Percentiles rank a stretch among this genome's conserved stretches.
phyloP scores from a whole-genome alignment of 345 rosid species.

The Noccaea bulbosa region DNA sequence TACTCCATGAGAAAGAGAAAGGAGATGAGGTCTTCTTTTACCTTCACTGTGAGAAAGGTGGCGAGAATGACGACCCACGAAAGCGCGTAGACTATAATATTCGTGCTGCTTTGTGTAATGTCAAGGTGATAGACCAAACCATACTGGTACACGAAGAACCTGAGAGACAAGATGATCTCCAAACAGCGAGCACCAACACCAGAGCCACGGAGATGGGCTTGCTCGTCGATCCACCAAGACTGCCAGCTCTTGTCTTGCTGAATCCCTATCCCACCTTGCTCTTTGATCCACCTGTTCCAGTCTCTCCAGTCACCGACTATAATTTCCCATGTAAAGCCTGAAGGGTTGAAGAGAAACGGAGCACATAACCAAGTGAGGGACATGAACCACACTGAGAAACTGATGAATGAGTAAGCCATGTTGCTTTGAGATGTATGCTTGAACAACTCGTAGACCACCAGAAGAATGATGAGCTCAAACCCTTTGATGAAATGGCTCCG shows the following conservation, averaged over 20 bases:
- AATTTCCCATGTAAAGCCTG: conserved; percentile 87
- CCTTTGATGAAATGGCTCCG: conserved; percentile 96
- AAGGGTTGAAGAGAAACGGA: conserved; percentile 92
- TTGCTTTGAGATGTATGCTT: conserved; percentile 81
- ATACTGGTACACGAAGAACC: conserved; percentile 93
- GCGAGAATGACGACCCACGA: conserved; percentile 93
- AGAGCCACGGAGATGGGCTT: conserved; percentile 75
- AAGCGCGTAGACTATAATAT: conserved; percentile 81
- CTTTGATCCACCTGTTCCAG: conserved; percentile 97
- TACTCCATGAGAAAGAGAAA: background rate
- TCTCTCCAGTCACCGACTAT: conserved; percentile 97
- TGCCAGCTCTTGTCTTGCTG: conserved; percentile 97
- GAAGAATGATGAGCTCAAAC: conserved; percentile 76
- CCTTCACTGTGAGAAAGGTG: conserved; percentile 82
- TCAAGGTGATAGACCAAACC: conserved; percentile 98
- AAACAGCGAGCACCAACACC: conserved; percentile 73
- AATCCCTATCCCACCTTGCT: conserved; percentile 94
- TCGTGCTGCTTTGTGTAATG: conserved; percentile 82
- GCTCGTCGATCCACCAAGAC: conserved; percentile 97
- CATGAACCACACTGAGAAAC: conserved; percentile 96
- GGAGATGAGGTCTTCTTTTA: conserved; percentile 32
- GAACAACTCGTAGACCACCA: conserved; percentile 85
- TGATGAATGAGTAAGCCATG: conserved; percentile 81
- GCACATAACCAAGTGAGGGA: conserved; percentile 92
- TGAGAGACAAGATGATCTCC: conserved; percentile 77